A percentile compares a stretch with the other conserved stretches of the same genome.
Conservation (phyloP, 83 land plant species). For the Diphasiastrum complanatum region DNA sequence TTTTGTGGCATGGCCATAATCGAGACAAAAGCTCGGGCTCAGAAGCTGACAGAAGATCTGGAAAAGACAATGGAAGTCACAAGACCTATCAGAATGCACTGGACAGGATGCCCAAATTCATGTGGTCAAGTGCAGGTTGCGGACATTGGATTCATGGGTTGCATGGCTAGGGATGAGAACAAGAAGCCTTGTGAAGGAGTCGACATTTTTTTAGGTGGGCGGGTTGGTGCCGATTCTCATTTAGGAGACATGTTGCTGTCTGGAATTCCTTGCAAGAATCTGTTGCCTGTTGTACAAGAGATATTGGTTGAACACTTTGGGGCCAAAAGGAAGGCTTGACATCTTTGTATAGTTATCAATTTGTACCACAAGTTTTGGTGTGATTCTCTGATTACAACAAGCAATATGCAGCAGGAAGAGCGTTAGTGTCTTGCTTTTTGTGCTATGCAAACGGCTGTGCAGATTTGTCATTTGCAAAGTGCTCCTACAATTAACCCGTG, state of each 20-base stretch:
- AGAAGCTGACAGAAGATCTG: conserved; percentile 69
- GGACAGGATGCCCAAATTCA: conserved; percentile 93
- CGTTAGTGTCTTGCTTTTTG: too few species aligned
- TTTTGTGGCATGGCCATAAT: conserved; percentile 96
- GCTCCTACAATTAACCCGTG: too few species aligned
- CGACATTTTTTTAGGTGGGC: conserved; percentile 74
- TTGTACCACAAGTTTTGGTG: too few species aligned
- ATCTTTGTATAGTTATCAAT: too few species aligned
- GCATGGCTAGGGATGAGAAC: conserved; percentile 64
- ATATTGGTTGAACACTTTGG: conserved; percentile 73
- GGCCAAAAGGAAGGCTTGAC: conserved; percentile 48
- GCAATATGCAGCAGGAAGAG: too few species aligned
- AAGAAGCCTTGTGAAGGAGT: conserved; percentile 66
- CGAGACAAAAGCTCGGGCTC: conserved; percentile 83
- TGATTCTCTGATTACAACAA: too few species aligned
- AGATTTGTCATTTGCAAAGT: too few species aligned
- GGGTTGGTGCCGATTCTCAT: conserved; percentile 78
- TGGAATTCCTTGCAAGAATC: conserved; percentile 63
- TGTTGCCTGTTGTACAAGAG: conserved; percentile 71
- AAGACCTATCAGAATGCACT: conserved; percentile 80
- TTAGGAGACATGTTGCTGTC: conserved; percentile 66
- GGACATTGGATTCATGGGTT: conserved; percentile 95
- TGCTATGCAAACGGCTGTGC: too few species aligned
- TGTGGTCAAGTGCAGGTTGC: conserved; percentile 96
- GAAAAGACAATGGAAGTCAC: conserved; percentile 49